Evolutionary conservation across 1,284 basidiomycete genomes (phyloP), one percentile per base, ranked within the genome.

Genomic region (Hemileia vastatrix): DNA sequence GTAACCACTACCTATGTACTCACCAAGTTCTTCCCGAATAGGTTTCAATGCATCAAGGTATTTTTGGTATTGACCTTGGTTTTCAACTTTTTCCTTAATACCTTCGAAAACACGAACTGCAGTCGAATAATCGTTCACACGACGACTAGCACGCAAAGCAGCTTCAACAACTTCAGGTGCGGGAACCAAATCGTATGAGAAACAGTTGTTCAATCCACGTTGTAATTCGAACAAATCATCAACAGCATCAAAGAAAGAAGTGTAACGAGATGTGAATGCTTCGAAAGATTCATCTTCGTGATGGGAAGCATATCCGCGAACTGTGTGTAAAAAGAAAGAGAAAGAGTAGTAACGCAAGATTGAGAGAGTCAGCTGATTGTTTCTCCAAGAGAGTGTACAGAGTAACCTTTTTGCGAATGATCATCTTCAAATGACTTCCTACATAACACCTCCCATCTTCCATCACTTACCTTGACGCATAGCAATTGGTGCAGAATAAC

Each of bases 191-290:
- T 98, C 94, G 79, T 97, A 94, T 1, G 93, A 89, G 77, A 97
- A 98, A 80, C 91, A 95, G 83, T 98, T 97, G 83, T 98, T 97
- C 70, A 98, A 82, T 51, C 94, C 94, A 65, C 94, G 88, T 79
- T 95, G 91, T 68, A 94, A 86, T 81, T 96, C 93, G 76, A 96
- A 97, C 66, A 95, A 83, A 80, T 97, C 94, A 76, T 91, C 85
- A 59, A 91, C 90, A 59, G 84, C 82, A 75, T 87, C 80, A 82
- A 96, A 97, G 80, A 97, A 97, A 70, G 82, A 81, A 75, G 90
- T 85, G 79, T 95, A 97, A 75, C 93, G 89, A 66, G 86, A 82
- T 75, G 88, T 91, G 82, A 96, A 96, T 58, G 86, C 83, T 77
- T 96, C 93, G 78, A 90, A 96, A 23, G 88, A 84, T 80, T 97